Evolutionary conservation across 2,329 filamentous ascomycete genomes (phyloP).

Genomic region (Harringtonia lauricola): DNA sequence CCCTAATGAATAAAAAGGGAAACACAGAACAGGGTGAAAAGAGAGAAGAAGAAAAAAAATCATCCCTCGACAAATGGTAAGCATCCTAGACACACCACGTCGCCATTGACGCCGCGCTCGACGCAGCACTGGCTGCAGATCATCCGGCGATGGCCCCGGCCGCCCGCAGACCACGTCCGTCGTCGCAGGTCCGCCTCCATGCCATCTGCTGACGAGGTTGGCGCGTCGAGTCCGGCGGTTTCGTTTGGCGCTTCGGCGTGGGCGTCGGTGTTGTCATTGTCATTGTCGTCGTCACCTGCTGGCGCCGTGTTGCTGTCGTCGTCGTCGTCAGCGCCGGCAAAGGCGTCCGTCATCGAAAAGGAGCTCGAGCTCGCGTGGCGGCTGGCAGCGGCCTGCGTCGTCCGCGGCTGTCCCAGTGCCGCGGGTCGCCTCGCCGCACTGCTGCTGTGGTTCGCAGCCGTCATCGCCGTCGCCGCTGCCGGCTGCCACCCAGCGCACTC

Average conservation of each 20-base stretch:
- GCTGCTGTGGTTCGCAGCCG: too few relatives aligned
- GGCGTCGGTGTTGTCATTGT: constrained; percentile 5
- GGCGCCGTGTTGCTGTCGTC: constrained; percentile 1
- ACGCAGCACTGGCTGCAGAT: constrained; percentile 61
- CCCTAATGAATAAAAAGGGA: background rate
- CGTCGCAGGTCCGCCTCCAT: constrained; percentile 11
- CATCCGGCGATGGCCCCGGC: constrained; percentile 35
- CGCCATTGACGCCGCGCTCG: constrained; percentile 51
- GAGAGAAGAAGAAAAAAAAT: background rate
- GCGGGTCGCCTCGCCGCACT: too few relatives aligned
- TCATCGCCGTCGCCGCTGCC: background rate
- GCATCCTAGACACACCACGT: constrained; percentile 56
- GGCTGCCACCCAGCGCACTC: constrained; percentile 44
- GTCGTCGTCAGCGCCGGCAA: constrained; percentile 17
- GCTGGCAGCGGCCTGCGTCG: background rate
- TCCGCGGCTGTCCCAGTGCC: too few relatives aligned
- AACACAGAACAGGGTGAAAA: background rate
- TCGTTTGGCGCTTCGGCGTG: background rate
- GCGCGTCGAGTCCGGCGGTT: background rate
- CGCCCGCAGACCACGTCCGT: constrained; percentile 23
- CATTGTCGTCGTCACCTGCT: background rate
- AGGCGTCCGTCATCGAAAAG: constrained; percentile 39
- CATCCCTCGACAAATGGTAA: constrained; percentile 22
- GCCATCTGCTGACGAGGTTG: background rate
- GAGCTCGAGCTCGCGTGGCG: constrained; percentile 16